Evolutionary conservation across 805 yeast species (phyloP).

Genomic region (Yarrowia sp.): DNA sequence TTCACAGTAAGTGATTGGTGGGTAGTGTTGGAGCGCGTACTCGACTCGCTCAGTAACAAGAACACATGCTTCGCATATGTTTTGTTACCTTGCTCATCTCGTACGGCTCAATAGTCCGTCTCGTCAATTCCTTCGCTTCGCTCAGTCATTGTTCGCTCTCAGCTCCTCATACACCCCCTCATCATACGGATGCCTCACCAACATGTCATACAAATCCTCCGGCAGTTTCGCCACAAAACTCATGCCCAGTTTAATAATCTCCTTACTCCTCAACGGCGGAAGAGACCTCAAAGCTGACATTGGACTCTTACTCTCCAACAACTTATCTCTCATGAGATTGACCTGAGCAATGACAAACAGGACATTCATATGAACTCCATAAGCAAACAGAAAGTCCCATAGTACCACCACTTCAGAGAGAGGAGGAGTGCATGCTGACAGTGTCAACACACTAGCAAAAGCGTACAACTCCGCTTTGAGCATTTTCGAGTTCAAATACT

Average conservation of each 20-base stretch:
- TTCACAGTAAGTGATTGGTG: no score
- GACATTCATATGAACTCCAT: conserved; percentile 85
- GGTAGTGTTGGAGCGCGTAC: no score
- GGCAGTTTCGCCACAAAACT: conserved; percentile 79
- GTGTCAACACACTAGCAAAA: conserved; percentile 68
- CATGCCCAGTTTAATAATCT: conserved; percentile 71
- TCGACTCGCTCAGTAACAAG: no score
- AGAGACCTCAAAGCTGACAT: conserved; percentile 72
- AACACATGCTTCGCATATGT: no score
- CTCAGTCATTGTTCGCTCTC: not conserved
- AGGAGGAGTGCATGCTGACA: conserved; percentile 88
- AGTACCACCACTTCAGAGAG: conserved; percentile 66
- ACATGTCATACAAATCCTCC: conserved; percentile 56
- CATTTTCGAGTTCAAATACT: conserved; percentile 57
- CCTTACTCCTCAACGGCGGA: conserved; percentile 68
- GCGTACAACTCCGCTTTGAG: conserved; percentile 85
- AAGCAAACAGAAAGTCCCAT: conserved; percentile 91
- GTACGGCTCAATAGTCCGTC: no score
- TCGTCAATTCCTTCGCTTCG: no score
- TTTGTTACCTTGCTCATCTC: no score
- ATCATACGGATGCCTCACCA: conserved; percentile 64
- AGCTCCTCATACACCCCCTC: conserved; percentile 13
- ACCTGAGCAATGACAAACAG: conserved; percentile 81
- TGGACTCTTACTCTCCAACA: conserved; percentile 63
- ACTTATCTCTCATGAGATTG: conserved; percentile 59